Conservation (phyloP, 768 basidiomycete genomes). For the Boletellus ananiceps region DNA sequence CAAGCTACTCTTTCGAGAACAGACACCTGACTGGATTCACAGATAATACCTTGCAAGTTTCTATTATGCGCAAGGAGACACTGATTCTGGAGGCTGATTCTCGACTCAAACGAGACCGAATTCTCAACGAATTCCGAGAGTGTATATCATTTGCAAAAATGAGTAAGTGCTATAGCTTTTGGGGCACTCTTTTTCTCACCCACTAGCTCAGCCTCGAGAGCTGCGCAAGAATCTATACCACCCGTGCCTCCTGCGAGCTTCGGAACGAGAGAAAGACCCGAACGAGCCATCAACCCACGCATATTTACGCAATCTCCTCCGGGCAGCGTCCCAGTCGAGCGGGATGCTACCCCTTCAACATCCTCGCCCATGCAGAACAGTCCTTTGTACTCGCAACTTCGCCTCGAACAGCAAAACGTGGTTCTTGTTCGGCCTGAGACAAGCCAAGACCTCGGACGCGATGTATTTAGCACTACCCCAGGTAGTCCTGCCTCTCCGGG, state of each 20-base stretch:
- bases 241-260: conserved; percentile 46
- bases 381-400: conserved; percentile 4
- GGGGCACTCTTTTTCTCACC: conserved; percentile 3
- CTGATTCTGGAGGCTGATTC: conserved; percentile 64
- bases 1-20: background rate
- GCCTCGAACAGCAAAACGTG: conserved; percentile 2
- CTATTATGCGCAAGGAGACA: conserved; percentile 85
- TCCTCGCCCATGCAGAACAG: conserved; percentile 5
- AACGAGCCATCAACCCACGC: conserved; percentile 20
- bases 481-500: conserved; percentile 5
- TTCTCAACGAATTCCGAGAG: conserved; percentile 69
- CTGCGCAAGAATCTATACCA: conserved; percentile 61
- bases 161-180: conserved; percentile 42
- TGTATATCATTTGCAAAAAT: conserved; percentile 78
- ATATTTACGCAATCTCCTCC: conserved; percentile 4
- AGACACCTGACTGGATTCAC: conserved; percentile 14
- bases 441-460: conserved; percentile 3
- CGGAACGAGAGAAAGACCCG: conserved; percentile 14
- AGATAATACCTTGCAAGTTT: conserved; percentile 74
- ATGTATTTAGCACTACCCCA: conserved; percentile 1
- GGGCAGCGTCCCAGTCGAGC: background rate
- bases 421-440: background rate
- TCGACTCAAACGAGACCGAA: conserved; percentile 50
- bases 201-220: conserved; percentile 45
- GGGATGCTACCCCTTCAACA: background rate